Percentiles rank a stretch among this genome's conserved stretches.
phyloP scores from a whole-genome alignment of 306 rosid species.

The Alnus glutinosa region DNA sequence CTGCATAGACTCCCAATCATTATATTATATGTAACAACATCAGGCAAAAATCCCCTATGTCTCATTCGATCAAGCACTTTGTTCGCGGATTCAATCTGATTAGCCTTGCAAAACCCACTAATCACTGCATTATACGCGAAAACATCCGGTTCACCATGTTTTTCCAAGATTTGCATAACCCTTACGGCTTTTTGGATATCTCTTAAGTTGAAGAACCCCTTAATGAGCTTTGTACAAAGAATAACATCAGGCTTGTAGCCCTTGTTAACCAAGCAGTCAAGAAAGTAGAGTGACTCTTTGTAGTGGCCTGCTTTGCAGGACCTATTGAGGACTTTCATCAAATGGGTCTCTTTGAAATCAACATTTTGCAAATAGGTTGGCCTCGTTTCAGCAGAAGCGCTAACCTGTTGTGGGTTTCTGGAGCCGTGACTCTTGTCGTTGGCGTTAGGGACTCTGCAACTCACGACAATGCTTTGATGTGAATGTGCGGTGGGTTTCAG shows the following conservation, averaged over 20 bases:
- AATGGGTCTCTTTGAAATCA: constrained; percentile 55
- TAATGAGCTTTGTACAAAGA: constrained; percentile 73
- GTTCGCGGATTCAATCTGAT: constrained; percentile 55
- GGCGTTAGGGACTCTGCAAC: constrained; percentile 37
- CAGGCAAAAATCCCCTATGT: constrained; percentile 61
- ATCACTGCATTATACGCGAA: constrained; percentile 77
- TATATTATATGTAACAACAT: constrained; percentile 80
- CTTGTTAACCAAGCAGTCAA: constrained; percentile 59
- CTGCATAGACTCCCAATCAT: constrained; percentile 76
- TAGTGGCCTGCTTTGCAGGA: constrained; percentile 64
- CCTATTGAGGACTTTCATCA: constrained; percentile 54
- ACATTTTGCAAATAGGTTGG: constrained; percentile 26
- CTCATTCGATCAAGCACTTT: constrained; percentile 72
- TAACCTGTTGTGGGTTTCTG: constrained; percentile 30
- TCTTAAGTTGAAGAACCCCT: constrained; percentile 65
- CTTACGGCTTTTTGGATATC: constrained; percentile 56
- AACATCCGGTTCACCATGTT: constrained; percentile 76
- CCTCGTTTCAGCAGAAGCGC: constrained; percentile 36
- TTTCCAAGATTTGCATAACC: constrained; percentile 77
- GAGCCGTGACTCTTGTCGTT: constrained; percentile 27
- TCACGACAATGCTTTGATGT: constrained; percentile 26
- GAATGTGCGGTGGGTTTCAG: constrained; percentile 36
- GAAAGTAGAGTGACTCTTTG: constrained; percentile 72
- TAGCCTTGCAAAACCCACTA: constrained; percentile 64
- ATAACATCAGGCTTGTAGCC: constrained; percentile 70